These are phyloP conservation scores for Phytophthora fragariae DNA, from an alignment of 352 stramenopile genomes.

Conservation along the genomic window DNA sequence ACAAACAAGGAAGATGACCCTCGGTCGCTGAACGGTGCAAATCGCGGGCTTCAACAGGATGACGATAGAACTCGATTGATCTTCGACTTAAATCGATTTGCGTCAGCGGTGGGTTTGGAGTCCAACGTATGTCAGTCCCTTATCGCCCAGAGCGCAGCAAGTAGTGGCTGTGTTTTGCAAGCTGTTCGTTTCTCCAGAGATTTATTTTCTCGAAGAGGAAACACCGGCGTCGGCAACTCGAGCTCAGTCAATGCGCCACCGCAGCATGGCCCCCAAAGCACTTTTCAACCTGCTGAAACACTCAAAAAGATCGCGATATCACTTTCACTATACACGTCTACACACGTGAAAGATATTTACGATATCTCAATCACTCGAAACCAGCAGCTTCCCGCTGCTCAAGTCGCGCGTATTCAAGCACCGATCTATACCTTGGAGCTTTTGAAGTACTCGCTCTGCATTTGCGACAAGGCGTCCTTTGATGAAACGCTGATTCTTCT, in stretches of 20 bases:
- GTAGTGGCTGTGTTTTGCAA: slow-evolving; percentile 55
- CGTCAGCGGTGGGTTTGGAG: slow-evolving; percentile 52
- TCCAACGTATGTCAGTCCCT: slow-evolving; percentile 53
- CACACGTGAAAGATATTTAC: slow-evolving; percentile 67
- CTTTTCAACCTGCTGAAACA: slow-evolving; percentile 16
- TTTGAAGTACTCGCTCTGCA: slow-evolving; percentile 67
- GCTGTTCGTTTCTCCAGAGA: slow-evolving; percentile 65
- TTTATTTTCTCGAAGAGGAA: slow-evolving; percentile 49
- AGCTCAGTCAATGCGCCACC: background rate
- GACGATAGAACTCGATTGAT: slow-evolving; percentile 47
- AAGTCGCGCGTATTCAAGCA: slow-evolving; percentile 58
- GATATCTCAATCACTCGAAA: slow-evolving; percentile 12
- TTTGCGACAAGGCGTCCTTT: slow-evolving; percentile 60
- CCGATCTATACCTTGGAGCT: slow-evolving; percentile 67
- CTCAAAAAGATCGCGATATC: slow-evolving; percentile 66
- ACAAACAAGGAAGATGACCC: background rate
- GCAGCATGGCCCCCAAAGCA: background rate
- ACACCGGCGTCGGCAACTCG: background rate
- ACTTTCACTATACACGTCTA: slow-evolving; percentile 67
- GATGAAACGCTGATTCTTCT: slow-evolving; percentile 70
- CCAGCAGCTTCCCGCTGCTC: slow-evolving; percentile 27
- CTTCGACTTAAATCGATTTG: slow-evolving; percentile 61
- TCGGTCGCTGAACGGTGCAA: background rate
- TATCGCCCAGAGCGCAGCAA: slow-evolving; percentile 47
- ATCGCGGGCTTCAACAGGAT: slow-evolving; percentile 33